These are phyloP conservation scores for Aureobasidium namibiae DNA, from an alignment of 2,329 filamentous ascomycete genomes.

Conservation along the genomic window DNA sequence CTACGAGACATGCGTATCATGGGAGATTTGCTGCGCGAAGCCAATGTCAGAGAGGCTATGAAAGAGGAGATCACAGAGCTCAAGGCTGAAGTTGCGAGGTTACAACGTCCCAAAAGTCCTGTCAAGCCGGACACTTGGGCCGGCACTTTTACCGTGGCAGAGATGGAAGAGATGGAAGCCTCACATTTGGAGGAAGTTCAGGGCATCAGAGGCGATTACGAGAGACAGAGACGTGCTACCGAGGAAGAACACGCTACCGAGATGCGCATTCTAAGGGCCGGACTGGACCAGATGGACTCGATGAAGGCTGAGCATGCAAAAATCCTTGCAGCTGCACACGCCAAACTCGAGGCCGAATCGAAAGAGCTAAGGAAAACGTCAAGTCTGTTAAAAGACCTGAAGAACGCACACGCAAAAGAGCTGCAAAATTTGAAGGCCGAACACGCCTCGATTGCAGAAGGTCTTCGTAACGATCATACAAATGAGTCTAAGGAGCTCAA, in stretches of 20 bases:
- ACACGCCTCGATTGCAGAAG: not conserved
- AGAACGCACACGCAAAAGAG: constrained; percentile 6
- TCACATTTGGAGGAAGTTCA: constrained; percentile 8
- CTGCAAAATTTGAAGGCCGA: not conserved
- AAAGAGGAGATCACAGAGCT: constrained; percentile 13
- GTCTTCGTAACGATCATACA: constrained; percentile 15
- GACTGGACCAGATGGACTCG: not conserved
- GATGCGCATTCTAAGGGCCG: not conserved
- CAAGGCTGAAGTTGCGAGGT: constrained; percentile 13
- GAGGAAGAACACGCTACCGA: constrained; percentile 11
- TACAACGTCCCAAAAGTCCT: constrained; percentile 8
- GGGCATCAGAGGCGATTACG: constrained; percentile 4
- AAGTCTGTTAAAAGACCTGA: not conserved
- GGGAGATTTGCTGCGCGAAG: constrained; percentile 16
- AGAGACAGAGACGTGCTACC: constrained; percentile 6
- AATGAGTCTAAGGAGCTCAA: constrained; percentile 19
- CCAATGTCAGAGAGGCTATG: constrained; percentile 12
- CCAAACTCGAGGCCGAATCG: not conserved
- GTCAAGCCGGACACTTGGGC: not conserved
- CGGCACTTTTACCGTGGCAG: constrained; percentile 1
- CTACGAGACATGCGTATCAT: constrained; percentile 16
- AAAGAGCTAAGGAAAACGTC: not conserved
- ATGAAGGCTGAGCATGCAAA: constrained; percentile 4
- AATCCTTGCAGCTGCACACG: not conserved
- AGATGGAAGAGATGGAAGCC: constrained; percentile 12